Conservation (phyloP, 352 stramenopile genomes). For the Discostella stelligera region DNA sequence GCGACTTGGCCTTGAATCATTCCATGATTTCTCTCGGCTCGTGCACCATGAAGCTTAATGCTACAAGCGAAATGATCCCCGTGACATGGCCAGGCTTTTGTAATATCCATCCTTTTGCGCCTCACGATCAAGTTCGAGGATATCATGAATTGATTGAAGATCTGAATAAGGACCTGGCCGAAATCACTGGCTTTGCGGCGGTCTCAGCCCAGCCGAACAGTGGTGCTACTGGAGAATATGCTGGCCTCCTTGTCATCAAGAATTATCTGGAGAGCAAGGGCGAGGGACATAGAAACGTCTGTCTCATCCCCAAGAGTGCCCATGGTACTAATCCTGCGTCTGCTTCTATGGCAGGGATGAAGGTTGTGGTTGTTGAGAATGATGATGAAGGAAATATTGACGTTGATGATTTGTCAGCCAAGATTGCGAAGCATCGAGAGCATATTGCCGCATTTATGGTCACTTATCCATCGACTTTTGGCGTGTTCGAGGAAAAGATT, state of each 20-base stretch:
- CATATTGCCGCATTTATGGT: slow-evolving; percentile 98
- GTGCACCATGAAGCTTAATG: slow-evolving; percentile 99
- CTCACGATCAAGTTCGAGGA: slow-evolving; percentile 90
- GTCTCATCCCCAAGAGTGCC: slow-evolving; percentile 96
- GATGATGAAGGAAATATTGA: slow-evolving; percentile 96
- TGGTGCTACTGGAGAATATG: slow-evolving; percentile 96
- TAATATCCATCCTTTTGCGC: slow-evolving; percentile 97
- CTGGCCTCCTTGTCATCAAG: slow-evolving; percentile 94
- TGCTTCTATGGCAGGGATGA: slow-evolving; percentile 98
- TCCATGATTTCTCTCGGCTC: slow-evolving; percentile 99
- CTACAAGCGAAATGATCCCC: slow-evolving; percentile 94
- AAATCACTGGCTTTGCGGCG: slow-evolving; percentile 98
- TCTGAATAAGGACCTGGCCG: slow-evolving; percentile 92
- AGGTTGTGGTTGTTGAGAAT: slow-evolving; percentile 95
- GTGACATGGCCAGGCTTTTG: slow-evolving; percentile 96
- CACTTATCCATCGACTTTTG: slow-evolving; percentile 99
- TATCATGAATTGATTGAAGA: slow-evolving; percentile 97
- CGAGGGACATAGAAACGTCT: slow-evolving; percentile 94
- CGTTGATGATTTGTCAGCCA: slow-evolving; percentile 90
- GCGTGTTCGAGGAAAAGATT: slow-evolving; percentile 97
- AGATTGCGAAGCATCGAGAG: slow-evolving; percentile 94
- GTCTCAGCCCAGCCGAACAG: slow-evolving; percentile 98
- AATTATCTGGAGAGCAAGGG: slow-evolving; percentile 91
- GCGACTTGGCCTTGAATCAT: slow-evolving; percentile 97
- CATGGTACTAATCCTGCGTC: slow-evolving; percentile 98